Base-by-base conservation (phyloP, 371 early-diverging fungal genomes). In the Mucor mucedo region DNA sequence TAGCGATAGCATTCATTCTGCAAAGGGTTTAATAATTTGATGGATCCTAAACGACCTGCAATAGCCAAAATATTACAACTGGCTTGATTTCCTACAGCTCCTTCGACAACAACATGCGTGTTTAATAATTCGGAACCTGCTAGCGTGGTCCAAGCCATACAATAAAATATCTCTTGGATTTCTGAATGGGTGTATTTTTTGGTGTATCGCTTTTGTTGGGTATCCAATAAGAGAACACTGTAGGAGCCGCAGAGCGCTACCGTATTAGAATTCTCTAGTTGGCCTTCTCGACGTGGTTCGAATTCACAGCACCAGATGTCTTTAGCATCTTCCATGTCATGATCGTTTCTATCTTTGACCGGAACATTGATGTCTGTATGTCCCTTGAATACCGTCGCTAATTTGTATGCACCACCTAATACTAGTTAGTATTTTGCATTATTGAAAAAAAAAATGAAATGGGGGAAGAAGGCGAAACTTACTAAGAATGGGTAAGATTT, bases 181-280 rank as follows among this genome's bases (percentile, higher is more conserved):
- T 80, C 81, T 11, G 77, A 52, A 54, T 87, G 87, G 7, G 79
- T 85, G 60, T 84, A 87, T 61, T 85, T 87, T 58, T 80, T 82
- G 21, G 75, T 62, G 28, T 81, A 75, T 35, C 71, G 72, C 14
- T 81, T 84, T 35, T 80, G 72, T 2, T 71, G 64, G 28, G 76
- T 74, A 61, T 87, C 84, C 27, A 85, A 69, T 40, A 87, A 65
- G 13, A 83, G 69, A 32, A 87, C 69, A 2, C 67, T 78, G 32
- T 83, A 80, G 0, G 76, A 81, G 21, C 84, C 83, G 53, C 81
- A 80, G 1, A 84, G 63, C 4, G 86, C 86, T 3, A 78, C 53
- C 1, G 48, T 14, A 29, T 66, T 55, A 2, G 47, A 21, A 4
- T 30, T 57, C 5, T 35, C 48, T 45, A 29, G 9, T 50, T 39